Evolutionary conservation across 192 early-diverging fungal species (phyloP), one percentile per base, ranked within the genome.

Genomic region (Podila epicladia): DNA sequence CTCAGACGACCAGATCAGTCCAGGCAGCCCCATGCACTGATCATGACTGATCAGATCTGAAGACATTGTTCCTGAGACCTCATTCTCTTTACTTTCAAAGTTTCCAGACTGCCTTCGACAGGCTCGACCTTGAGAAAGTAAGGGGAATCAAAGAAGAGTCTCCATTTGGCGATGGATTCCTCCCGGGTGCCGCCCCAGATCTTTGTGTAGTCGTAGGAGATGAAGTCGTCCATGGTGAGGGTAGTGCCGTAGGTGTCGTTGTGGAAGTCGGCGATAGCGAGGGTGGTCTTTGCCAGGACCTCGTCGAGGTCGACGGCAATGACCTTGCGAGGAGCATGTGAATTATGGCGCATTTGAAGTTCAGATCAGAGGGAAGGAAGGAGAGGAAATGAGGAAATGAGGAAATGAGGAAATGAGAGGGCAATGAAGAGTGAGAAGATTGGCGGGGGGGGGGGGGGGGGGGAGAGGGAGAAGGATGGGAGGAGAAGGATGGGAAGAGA

Each of bases 271-370:
- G 87, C 84, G 13, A 91, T 72, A 4, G 87, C 86, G 33, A 85
- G 73, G 1, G 83, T 37, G 6, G 88, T 89, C 53, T 83, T 73
- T 55, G 83, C 74, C 12, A 91, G 82, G 51, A 88, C 88, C 58
- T 89, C 84, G 70, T 91, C 89, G 29, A 91, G 70, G 73, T 89
- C 84, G 53, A 86, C 83, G 64, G 87, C 87, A 62, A 88, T 82
- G 50, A 85, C 74, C 58, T 82, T 80, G 48, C 83, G 73, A 58
- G 68, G 74, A n/a, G 70, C 33, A 38, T 76, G 62, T 28, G 67
- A 26, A 38, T 83, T 65, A 33, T 83, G 64, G 57, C 77, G 77
- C 70, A 80, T 76, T 45, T 13, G 41, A 3, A 17, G 41, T 45
- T 12, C 15, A 45, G 41, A 45, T 61, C 28, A 61, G 59, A 61